A percentile compares a stretch with the other conserved stretches of the same genome.
Conservation (phyloP, 495 filamentous ascomycete genomes). For the Podospora bellae-mahoneyi region DNA sequence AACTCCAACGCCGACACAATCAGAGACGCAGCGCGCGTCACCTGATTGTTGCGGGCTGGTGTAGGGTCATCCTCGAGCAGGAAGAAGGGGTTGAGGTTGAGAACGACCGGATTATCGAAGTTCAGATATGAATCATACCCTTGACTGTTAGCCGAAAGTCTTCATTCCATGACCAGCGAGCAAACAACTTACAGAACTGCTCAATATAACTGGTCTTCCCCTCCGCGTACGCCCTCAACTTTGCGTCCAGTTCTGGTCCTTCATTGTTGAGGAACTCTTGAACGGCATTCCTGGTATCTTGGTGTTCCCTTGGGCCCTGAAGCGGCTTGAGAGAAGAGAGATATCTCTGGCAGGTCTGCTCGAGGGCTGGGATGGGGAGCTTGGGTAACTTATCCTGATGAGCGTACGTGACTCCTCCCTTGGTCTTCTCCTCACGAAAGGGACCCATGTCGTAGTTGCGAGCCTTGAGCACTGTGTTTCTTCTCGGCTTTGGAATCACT, state of each 20-base stretch:
- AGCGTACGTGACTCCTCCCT: constrained; percentile 78
- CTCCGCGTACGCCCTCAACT: constrained; percentile 86
- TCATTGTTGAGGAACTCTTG: constrained; percentile 81
- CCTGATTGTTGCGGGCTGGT: constrained; percentile 91
- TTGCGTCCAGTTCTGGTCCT: constrained; percentile 81
- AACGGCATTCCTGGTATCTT: constrained; percentile 75
- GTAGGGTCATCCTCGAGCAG: constrained; percentile 96
- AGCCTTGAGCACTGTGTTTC: constrained; percentile 27
- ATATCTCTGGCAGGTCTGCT: constrained; percentile 75
- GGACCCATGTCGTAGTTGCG: constrained; percentile 33
- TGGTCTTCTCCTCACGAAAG: constrained; percentile 41
- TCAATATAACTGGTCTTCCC: constrained; percentile 96
- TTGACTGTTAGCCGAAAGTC: constrained; percentile 34
- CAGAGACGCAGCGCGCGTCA: constrained; percentile 89
- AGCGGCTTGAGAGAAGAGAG: constrained; percentile 75
- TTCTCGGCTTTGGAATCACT: constrained; percentile 31
- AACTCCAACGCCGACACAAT: constrained; percentile 88
- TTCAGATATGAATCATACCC: constrained; percentile 99
- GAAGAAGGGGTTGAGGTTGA: constrained; percentile 98
- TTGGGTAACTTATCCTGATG: constrained; percentile 86
- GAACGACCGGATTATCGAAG: constrained; percentile 94
- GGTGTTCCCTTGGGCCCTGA: constrained; percentile 75
- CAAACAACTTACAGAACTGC: constrained; percentile 80
- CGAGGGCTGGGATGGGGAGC: constrained; percentile 90
- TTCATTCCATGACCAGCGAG: background rate